Evolutionary conservation across 2,329 filamentous ascomycete species (phyloP), one percentile per base, ranked within the genome.

Genomic region (Penicillium sp.): DNA sequence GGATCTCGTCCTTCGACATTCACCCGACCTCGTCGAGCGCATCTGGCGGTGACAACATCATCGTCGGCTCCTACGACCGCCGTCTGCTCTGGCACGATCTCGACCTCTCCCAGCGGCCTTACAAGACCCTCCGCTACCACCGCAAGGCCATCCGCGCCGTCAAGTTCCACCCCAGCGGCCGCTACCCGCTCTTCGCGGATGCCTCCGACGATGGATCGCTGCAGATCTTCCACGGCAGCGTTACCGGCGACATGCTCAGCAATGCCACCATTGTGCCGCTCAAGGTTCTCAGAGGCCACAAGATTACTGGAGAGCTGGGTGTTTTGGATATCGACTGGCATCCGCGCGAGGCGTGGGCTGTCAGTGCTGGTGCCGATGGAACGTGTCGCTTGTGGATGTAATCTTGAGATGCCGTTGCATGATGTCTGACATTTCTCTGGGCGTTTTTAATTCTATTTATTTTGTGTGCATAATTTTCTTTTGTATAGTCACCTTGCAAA

Each of bases 291-390:
- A 88, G 84, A 68, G 94, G 94, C 1, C 94, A 99, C 76, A 89
- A 88, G 74, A 86, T 97, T 2, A 88, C 89, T 68, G 88, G 84
- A 68, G 88, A 91, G 62, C 76, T 99, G 54, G 94, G 94, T 61
- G 92, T 97, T 14, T 81, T 97, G 79, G 93, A 96, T 71, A 78
- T 99, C 27, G 90, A 96, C 68, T 99, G 95, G 95, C 94, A 99
- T 78, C 91, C 91, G 6, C 84, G 83, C 60, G 90, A 97, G 74
- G 91, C 93, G 2, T 97, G 94, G 94, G 88, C 89, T 74, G 87
- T 96, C 49, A 95, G 89, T 78, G 93, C 92, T 43, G 94, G 94
- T 63, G 92, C 93, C 1, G 94, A 99, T 78, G 93, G 93, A 39
- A 96, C 89, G 13, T 90, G 91, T 75, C 86, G 93, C 67, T 76